phyloP scores from a whole-genome alignment of 345 rosid species.

The Sonneratia caseolaris region DNA sequence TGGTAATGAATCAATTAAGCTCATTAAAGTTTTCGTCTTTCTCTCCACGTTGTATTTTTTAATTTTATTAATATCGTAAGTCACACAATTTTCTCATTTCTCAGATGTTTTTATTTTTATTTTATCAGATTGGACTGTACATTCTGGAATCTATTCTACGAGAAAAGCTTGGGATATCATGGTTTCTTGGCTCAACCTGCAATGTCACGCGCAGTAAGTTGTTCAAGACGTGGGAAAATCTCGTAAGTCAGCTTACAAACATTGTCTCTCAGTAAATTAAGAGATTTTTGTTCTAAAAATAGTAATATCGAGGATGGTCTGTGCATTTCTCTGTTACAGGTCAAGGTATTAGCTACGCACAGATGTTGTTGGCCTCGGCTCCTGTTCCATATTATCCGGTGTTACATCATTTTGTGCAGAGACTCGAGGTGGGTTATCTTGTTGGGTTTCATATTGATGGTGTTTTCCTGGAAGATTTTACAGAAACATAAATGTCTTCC shows the following conservation, averaged over 20 bases:
- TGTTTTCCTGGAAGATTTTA: background rate
- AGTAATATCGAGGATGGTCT: background rate
- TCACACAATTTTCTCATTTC: background rate
- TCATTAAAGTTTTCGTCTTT: background rate
- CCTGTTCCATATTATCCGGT: constrained; percentile 13
- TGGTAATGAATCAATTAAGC: constrained; percentile 3
- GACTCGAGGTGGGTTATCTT: constrained; percentile 3
- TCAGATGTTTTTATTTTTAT: background rate
- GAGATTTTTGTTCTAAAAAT: background rate
- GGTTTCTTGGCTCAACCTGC: constrained; percentile 1
- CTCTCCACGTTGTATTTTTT: background rate
- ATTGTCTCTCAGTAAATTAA: background rate
- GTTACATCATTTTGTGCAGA: constrained; percentile 8
- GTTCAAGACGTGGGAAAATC: constrained; percentile 6
- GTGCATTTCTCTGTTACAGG: constrained; percentile 4
- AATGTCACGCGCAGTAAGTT: background rate
- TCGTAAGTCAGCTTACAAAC: background rate
- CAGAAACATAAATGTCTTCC: background rate
- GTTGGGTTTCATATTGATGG: background rate
- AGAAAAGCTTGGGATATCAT: background rate
- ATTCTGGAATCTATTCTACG: constrained; percentile 12
- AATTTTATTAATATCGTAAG: background rate
- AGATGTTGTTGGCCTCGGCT: constrained; percentile 2
- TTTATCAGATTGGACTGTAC: constrained; percentile 11
- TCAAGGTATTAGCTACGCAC: background rate